Base-by-base conservation (phyloP, 2,329 filamentous ascomycete species). In the Didymella glomerata region DNA sequence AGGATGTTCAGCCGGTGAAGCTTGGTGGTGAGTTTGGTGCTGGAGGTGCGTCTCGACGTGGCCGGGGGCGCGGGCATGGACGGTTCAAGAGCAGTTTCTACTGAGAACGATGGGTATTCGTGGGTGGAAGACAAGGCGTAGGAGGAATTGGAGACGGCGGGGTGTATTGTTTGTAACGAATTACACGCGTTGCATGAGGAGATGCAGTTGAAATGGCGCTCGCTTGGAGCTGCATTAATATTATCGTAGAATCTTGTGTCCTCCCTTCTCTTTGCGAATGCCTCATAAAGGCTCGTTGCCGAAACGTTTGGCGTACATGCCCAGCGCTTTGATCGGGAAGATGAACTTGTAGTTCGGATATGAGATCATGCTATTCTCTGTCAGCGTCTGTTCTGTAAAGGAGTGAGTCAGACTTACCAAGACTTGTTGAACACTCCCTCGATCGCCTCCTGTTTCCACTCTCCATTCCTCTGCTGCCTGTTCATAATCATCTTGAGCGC, bases 281-380 rank as follows among this genome's bases (percentile, higher is more conserved):
- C 3, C 27, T 27, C 42, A 59, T 22, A 59, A 44, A 6, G 56
- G 46, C 47, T 69, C 70, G 38, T 77, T 63, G 0, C 73, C 73
- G 51, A 73, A 76, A 40, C 65, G 63, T 65, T 70, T 68, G 4
- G 90, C 87, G 82, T 92, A 99, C 86, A 97, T 90, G 5, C 95
- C 95, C 64, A 99, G 77, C 2, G 95, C 95, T 80, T 96, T 96
- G 75, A 98, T 90, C 1, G 94, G 89, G 78, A 97, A 99, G 58
- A 90, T 91, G 76, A 97, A 95, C 82, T 98, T 99, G 83, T 99
- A 99, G 82, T 99, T 99, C 42, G 94, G 94, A 74, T 99, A 99
- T 0, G 92, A 95, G 66, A 99, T 99, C 92, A 97, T 98, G 83
- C 88, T 89, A 70, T 60, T 4, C 32, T 68, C 60, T 68, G 67